Conservation (phyloP, 1,139 yeast species). For the Geotrichum klebahnii region DNA sequence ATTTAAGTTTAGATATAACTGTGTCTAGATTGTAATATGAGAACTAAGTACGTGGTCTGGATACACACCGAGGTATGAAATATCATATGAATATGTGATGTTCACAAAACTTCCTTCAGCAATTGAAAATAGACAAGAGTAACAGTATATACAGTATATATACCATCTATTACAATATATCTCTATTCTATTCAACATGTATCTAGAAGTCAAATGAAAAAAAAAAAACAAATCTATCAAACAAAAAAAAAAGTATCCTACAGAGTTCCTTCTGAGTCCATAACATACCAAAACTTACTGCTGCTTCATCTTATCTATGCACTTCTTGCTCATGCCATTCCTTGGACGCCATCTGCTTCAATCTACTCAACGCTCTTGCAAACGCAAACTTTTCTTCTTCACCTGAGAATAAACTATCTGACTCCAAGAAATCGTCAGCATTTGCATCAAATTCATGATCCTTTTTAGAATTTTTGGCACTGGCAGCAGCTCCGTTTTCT, state of each 20-base stretch:
- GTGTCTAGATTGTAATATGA: too few species aligned
- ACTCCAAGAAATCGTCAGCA: slow-evolving; percentile 63
- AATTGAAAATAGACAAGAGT: too few species aligned
- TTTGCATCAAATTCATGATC: slow-evolving; percentile 41
- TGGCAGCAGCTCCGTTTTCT: background rate
- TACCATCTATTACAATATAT: too few species aligned
- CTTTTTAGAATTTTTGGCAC: slow-evolving; percentile 21
- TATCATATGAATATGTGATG: too few species aligned
- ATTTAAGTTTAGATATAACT: too few species aligned
- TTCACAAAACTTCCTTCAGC: too few species aligned
- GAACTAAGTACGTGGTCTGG: too few species aligned
- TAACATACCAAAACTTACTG: too few species aligned
- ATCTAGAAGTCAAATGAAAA: too few species aligned
- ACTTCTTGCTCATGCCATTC: slow-evolving; percentile 54
- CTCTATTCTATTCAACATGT: too few species aligned
- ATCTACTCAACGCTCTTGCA: slow-evolving; percentile 86
- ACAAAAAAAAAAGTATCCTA: background rate
- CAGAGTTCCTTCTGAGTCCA: too few species aligned
- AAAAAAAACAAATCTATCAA: background rate
- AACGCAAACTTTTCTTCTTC: slow-evolving; percentile 96
- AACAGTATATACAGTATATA: background rate
- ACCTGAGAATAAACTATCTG: slow-evolving; percentile 74
- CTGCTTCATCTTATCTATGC: background rate
- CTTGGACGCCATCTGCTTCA: slow-evolving; percentile 88
- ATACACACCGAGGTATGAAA: too few species aligned